Base-by-base conservation (phyloP, 805 yeast genomes). In the Cephaloascus albidus region DNA sequence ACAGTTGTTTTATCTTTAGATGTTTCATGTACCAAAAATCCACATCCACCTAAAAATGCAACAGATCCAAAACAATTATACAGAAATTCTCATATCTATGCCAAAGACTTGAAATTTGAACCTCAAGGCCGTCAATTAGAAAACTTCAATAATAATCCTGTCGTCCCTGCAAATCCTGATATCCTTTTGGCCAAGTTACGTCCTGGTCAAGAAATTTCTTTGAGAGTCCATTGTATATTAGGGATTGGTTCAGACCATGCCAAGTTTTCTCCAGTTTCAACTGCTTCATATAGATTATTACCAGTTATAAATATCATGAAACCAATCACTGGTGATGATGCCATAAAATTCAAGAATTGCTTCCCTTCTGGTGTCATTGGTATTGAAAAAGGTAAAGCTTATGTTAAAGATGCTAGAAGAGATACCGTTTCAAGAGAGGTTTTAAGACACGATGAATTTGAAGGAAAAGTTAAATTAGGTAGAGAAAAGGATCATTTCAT, bases 351-450 rank as follows among this genome's bases (percentile, higher is more conserved):
- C 62, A 87, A 85, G 60, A 74, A 76, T 52, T 90, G 97, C 61
- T 93, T 93, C 70, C 90, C 97, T 20, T 73, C 82, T 3, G 98
- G 98, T 26, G 98, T 93, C 33, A 74, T 90, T 57, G 96, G 72
- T 30, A 76, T 89, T 43, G 69, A 80, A 53, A 68, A 68, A 12
- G 84, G 76, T 38, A 76, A 77, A 50, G 97, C 97, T 0, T 76
- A 57, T 48, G 95, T 93, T 12, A 74, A 79, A 45, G 96, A 93
- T 62, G 78, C 97, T 3, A 78, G 98, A 68, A 85, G 78, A 55
- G 98, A 93, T 61, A 93, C 98, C 1, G 98, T 93, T 33, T 86
- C 96, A 4, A 78, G 98, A 63, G 98, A 93, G 62, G 97, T 89
- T 10, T 71, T 93, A 50, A 79, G 98, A 61, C 96, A 93, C 60